Conservation (phyloP, 345 rosid species). For the Leavenworthia alabamica region DNA sequence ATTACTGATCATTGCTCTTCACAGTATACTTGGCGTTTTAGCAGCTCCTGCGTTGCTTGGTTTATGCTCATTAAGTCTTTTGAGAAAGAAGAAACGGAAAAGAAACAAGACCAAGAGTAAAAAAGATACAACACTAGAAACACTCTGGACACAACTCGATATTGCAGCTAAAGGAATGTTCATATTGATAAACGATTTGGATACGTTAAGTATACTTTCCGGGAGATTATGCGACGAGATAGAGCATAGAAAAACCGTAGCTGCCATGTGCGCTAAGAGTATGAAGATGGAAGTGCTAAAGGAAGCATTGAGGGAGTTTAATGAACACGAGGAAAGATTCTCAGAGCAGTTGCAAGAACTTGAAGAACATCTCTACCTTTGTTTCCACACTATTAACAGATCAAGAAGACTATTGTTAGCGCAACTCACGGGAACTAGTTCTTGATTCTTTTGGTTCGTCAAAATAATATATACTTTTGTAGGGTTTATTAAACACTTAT, state of each 20-base stretch:
- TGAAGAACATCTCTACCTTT: constrained; percentile 58
- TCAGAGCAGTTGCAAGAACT: constrained; percentile 71
- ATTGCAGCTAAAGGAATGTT: constrained; percentile 68
- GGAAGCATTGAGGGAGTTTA: constrained; percentile 56
- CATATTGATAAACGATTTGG: constrained; percentile 68
- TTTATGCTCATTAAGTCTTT: constrained; percentile 31
- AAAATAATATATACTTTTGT: not conserved
- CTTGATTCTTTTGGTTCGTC: constrained; percentile 18
- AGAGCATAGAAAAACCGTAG: constrained; percentile 51
- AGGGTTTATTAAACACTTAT: too few species aligned
- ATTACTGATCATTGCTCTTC: constrained; percentile 48
- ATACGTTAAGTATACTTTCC: constrained; percentile 54
- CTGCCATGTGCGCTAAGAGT: constrained; percentile 47
- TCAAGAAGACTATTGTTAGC: constrained; percentile 57
- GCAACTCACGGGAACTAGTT: constrained; percentile 33
- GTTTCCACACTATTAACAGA: constrained; percentile 69
- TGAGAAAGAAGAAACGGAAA: constrained; percentile 38
- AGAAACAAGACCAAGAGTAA: constrained; percentile 1
- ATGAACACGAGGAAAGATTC: constrained; percentile 39
- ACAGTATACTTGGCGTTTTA: constrained; percentile 50
- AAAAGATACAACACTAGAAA: constrained; percentile 32
- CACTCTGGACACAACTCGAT: constrained; percentile 52
- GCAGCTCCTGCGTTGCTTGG: constrained; percentile 54
- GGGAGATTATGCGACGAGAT: constrained; percentile 58
- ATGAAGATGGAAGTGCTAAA: constrained; percentile 45